phyloP scores from a whole-genome alignment of 1,139 yeast species.

The Kurtzmaniella quercitrusa region DNA sequence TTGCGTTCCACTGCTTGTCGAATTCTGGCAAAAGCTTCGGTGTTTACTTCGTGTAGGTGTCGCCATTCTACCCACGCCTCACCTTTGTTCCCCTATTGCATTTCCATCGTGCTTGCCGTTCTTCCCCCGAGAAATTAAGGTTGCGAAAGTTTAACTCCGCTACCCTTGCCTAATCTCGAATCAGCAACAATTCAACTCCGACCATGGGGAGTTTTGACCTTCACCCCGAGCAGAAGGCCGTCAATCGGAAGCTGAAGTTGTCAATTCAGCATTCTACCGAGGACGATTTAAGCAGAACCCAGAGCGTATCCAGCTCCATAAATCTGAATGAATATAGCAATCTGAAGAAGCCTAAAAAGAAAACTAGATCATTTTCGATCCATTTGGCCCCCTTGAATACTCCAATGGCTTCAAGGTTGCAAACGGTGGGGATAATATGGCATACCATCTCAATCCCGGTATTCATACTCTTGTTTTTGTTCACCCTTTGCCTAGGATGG shows the following conservation, averaged over 20 bases:
- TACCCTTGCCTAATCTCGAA: background rate
- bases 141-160: background rate
- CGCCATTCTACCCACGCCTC: slow-evolving; percentile 74
- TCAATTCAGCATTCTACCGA: background rate
- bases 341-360: background rate
- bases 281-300: background rate
- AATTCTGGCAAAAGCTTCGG: background rate
- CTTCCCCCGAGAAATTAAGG: background rate
- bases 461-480: slow-evolving; percentile 46
- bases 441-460: slow-evolving; percentile 73
- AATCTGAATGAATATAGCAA: background rate
- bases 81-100: too few species aligned
- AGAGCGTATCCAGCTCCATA: background rate
- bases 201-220: background rate
- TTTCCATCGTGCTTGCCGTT: background rate
- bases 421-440: slow-evolving; percentile 70
- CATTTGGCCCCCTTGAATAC: slow-evolving; percentile 51
- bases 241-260: background rate
- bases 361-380: slow-evolving; percentile 8
- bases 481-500: slow-evolving; percentile 62
- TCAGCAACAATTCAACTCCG: background rate
- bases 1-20: too few species aligned
- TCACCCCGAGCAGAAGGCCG: background rate
- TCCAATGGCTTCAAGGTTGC: slow-evolving; percentile 56
- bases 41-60: background rate